Conservation (phyloP, 2,329 filamentous ascomycete genomes). For the Penicillium expansum region DNA sequence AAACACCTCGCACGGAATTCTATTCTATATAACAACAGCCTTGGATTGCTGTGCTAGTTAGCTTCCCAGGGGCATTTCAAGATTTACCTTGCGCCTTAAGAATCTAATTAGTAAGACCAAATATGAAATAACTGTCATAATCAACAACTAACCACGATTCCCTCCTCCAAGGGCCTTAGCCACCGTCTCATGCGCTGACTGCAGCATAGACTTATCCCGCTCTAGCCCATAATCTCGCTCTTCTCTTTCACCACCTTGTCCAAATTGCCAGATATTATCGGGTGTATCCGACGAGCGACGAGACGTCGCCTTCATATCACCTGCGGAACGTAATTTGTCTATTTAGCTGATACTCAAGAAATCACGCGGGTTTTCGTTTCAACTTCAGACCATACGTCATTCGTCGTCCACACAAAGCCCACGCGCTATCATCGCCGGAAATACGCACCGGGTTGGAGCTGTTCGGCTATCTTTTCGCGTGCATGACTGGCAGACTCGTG, state of each 20-base stretch:
- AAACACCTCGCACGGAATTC: not conserved
- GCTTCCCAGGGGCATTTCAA: not conserved
- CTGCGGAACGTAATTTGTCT: not conserved
- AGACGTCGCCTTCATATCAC: constrained; percentile 18
- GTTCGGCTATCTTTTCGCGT: constrained; percentile 17
- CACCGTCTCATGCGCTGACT: constrained; percentile 24
- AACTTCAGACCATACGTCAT: not conserved
- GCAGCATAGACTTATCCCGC: constrained; percentile 13
- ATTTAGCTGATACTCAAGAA: not conserved
- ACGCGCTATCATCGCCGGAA: not conserved
- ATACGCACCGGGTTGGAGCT: constrained; percentile 24
- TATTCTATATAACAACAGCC: not conserved
- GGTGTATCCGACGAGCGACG: constrained; percentile 22
- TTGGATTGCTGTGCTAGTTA: too few relatives aligned
- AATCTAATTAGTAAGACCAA: not conserved
- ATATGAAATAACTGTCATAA: not conserved
- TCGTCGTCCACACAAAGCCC: not conserved
- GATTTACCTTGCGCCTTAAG: not conserved
- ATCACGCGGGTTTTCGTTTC: too few relatives aligned
- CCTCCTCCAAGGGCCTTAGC: constrained; percentile 28
- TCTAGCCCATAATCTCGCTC: constrained; percentile 4
- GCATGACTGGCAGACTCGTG: constrained; percentile 20
- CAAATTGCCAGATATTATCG: constrained; percentile 6
- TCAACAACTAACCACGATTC: constrained; percentile 16
- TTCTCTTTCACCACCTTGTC: constrained; percentile 3